Percentiles rank a stretch among this genome's conserved stretches.
These are phyloP conservation scores for Hypoxylon sp. DNA, from an alignment of 2,329 filamentous ascomycete species.

Conservation along the genomic window DNA sequence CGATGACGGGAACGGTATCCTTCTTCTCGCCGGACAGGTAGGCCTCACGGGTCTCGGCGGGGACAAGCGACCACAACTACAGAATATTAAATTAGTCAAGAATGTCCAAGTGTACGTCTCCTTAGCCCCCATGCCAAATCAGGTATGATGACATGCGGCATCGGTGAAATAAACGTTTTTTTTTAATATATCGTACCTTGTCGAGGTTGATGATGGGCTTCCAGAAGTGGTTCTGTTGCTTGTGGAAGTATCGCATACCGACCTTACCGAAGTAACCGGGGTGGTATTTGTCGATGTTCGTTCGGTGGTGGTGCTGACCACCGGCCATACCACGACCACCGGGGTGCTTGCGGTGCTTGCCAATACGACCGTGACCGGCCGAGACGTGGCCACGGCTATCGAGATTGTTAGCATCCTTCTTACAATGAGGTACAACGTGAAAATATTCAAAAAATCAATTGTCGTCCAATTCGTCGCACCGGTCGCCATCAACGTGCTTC, in stretches of 20 bases:
- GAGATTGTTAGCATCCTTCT: slow-evolving; percentile 53
- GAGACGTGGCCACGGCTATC: slow-evolving; percentile 95
- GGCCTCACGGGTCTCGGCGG: slow-evolving; percentile 90
- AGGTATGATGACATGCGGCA: background rate
- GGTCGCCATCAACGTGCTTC: slow-evolving; percentile 15
- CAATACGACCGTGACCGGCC: slow-evolving; percentile 97
- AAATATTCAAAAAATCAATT: slow-evolving; percentile 17
- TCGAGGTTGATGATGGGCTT: slow-evolving; percentile 99
- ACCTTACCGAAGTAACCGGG: slow-evolving; percentile 99
- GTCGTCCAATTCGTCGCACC: slow-evolving; percentile 37
- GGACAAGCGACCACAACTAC: slow-evolving; percentile 96
- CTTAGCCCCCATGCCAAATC: background rate
- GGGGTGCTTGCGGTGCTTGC: slow-evolving; percentile 97
- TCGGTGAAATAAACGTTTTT: background rate
- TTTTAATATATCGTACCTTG: slow-evolving; percentile 77
- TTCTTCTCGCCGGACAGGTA: slow-evolving; percentile 86
- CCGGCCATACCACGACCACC: slow-evolving; percentile 91
- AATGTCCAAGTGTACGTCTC: background rate
- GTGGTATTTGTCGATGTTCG: slow-evolving; percentile 87
- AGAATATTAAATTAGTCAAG: slow-evolving; percentile 29
- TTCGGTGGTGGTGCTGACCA: slow-evolving; percentile 99
- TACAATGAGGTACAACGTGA: slow-evolving; percentile 5
- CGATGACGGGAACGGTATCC: slow-evolving; percentile 96
- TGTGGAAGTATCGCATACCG: slow-evolving; percentile 97
- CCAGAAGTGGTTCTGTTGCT: slow-evolving; percentile 96